Evolutionary conservation across 108 stramenopile genomes (phyloP), one percentile per base, ranked within the genome.

Genomic region (Skeletonema costatum): DNA sequence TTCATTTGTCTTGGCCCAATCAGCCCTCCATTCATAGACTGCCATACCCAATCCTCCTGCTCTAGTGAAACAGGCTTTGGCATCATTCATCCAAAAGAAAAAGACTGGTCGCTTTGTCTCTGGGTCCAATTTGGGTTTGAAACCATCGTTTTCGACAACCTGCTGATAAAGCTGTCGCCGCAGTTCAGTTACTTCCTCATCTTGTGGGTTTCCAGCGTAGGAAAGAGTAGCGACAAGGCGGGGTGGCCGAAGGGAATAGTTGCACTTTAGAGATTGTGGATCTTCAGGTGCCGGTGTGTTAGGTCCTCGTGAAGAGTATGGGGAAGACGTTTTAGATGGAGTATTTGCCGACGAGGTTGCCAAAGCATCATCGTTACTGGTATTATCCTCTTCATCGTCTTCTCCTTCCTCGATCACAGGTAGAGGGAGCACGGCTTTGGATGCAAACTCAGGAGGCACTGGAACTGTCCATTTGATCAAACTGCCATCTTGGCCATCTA

Each of bases 11-110:
- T 89, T 78, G 35, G 64, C 70, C 65, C 74, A 85, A 63, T 85
- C 73, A 13, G 87, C 83, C 70, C 94, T 76, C 88, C 88, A 95
- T 44, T 95, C 94, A 68, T 93, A 95, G 19, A 95, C 89, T 17
- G 77, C 82, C 94, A 95, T 95, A 14, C 94, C 94, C 38, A 95
- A 66, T 12, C 85, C 85, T 41, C 93, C 93, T 17, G 78, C 81
- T 31, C 82, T 84, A 12, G 89, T 90, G 68, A 87, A 95, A 70
- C 92, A 93, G 1, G 88, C 84, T 75, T 95, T 95, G 46, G 88
- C 87, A 62, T 83, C 77, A 66, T 92, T 89, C 65, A 87, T 80
- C 88, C 80, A 84, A 82, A 93, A 95, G 81, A 93, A 93, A 73
- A 95, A 93, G n/a, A 75, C 76, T 2, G 94, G 94, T 41, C 91